Base-by-base conservation (phyloP, 2,329 filamentous ascomycete species). In the Nothophoma quercina region DNA sequence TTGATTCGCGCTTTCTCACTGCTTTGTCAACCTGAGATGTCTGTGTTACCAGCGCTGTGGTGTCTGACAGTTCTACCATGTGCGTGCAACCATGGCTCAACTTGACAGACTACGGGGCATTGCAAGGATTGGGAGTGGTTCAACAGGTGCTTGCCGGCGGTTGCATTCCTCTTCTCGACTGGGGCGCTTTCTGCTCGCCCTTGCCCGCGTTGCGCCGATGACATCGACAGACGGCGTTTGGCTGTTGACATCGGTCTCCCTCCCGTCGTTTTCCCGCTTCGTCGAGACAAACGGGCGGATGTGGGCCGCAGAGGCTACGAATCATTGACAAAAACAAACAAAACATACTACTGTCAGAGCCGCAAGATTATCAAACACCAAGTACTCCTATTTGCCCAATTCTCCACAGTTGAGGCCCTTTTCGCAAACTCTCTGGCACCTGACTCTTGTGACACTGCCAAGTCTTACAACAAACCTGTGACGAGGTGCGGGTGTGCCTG, bases 101-200 rank as follows among this genome's bases (percentile, higher is more conserved):
- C 46, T 53, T 64, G 64, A 65, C 64, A 65, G 50, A 55, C 55
- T 62, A 60, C 57, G 55, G 58, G 58, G 58, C 57, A 38, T 57
- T 51, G 62, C 60, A 59, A 33, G 50, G 41, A 44, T 47, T 43
- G 32, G 42, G 36, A 49, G 21, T 56, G 55, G 62, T 58, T 60
- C 47, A 55, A 55, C 58, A 59, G 58, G 35, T 59, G 48, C 34
- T 47, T 33, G 42, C 43, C 50, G 33, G 50, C 35, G 52, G 47
- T 45, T 39, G 49, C 54, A 44, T 55, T 59, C 36, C 58, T 61
- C 54, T 45, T 62, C 51, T 48, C 46, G 54, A 55, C 43, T 53
- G 47, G 50, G 38, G 26, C 35, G 23, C 36, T 44, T 47, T 57
- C 54, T 56, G 51, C 51, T 66, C 54, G 55, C 62, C 52, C 42